These are phyloP conservation scores for Debaryomyces fabryi DNA, from an alignment of 1,139 yeast species.

Conservation along the genomic window DNA sequence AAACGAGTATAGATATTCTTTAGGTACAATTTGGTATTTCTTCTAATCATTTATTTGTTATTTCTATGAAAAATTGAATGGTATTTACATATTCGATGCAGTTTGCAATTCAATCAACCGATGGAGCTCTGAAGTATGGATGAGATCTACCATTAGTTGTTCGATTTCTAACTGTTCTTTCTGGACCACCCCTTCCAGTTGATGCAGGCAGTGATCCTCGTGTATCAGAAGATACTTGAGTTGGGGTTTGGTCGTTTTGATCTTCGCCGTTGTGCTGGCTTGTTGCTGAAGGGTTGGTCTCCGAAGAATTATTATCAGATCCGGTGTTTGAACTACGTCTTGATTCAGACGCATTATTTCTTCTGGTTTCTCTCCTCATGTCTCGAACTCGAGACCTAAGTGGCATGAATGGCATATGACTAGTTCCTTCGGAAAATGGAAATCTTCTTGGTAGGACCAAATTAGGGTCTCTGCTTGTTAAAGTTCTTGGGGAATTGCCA, in stretches of 20 bases:
- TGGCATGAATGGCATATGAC: slow-evolving; percentile 12
- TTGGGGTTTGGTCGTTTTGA: neutral
- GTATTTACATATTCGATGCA: neutral
- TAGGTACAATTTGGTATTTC: neutral
- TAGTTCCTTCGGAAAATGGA: slow-evolving; percentile 29
- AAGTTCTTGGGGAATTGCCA: slow-evolving; percentile 9
- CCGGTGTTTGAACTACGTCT: neutral
- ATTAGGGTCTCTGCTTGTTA: slow-evolving; percentile 26
- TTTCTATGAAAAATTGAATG: neutral
- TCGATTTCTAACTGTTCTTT: slow-evolving; percentile 28
- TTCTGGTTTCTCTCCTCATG: slow-evolving; percentile 11
- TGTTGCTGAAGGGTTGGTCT: neutral
- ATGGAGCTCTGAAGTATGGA: slow-evolving; percentile 31
- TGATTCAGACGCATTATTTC: neutral
- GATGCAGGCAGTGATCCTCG: slow-evolving; percentile 12
- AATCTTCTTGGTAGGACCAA: slow-evolving; percentile 36
- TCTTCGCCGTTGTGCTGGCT: neutral
- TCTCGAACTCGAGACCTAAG: slow-evolving; percentile 11
- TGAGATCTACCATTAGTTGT: slow-evolving; percentile 24
- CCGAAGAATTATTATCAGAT: slow-evolving; percentile 4
- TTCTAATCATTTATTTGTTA: neutral
- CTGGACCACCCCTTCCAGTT: slow-evolving; percentile 31
- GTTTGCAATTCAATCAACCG: slow-evolving; percentile 9
- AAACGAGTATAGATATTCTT: neutral
- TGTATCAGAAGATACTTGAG: slow-evolving; percentile 10